phyloP scores from a whole-genome alignment of 2,329 filamentous ascomycete genomes.

The Fusarium sp. region DNA sequence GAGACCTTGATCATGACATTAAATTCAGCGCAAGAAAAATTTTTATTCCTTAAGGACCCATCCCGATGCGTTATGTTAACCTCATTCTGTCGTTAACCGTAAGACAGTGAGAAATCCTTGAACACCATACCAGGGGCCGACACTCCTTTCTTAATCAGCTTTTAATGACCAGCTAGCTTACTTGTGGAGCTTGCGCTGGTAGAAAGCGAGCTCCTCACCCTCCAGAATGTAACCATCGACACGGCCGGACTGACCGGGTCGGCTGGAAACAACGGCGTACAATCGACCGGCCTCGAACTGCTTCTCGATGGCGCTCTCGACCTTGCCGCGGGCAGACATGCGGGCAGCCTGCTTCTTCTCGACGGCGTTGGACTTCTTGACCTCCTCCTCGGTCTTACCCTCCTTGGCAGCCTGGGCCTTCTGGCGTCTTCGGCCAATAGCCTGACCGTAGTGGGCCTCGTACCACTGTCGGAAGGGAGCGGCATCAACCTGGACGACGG shows the following conservation, averaged over 20 bases:
- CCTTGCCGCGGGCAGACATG: slow-evolving; percentile 87
- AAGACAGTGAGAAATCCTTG: slow-evolving; percentile 52
- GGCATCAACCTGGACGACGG: slow-evolving; percentile 98
- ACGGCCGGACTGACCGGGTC: slow-evolving; percentile 97
- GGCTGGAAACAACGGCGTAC: slow-evolving; percentile 90
- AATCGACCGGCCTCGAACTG: slow-evolving; percentile 99
- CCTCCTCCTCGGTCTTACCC: slow-evolving; percentile 73
- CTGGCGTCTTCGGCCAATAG: slow-evolving; percentile 90
- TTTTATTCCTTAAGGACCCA: slow-evolving; percentile 54
- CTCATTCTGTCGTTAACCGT: slow-evolving; percentile 52
- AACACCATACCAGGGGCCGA: slow-evolving; percentile 52
- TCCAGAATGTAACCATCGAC: slow-evolving; percentile 98
- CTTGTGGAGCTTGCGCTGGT: slow-evolving; percentile 99
- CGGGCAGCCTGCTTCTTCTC: slow-evolving; percentile 96
- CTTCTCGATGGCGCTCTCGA: slow-evolving; percentile 91
- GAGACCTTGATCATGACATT: slow-evolving; percentile 47
- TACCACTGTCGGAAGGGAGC: slow-evolving; percentile 99
- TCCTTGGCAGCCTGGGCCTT: slow-evolving; percentile 73
- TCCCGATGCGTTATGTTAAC: slow-evolving; percentile 53
- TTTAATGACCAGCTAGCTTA: slow-evolving; percentile 67
- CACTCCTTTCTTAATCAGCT: slow-evolving; percentile 37
- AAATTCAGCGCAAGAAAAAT: slow-evolving; percentile 50
- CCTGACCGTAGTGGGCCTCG: slow-evolving; percentile 98
- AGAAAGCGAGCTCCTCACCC: slow-evolving; percentile 99
- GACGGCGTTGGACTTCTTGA: slow-evolving; percentile 94